These are phyloP conservation scores for Gossypioides kirkii DNA, from an alignment of 345 rosid genomes.

Conservation along the genomic window DNA sequence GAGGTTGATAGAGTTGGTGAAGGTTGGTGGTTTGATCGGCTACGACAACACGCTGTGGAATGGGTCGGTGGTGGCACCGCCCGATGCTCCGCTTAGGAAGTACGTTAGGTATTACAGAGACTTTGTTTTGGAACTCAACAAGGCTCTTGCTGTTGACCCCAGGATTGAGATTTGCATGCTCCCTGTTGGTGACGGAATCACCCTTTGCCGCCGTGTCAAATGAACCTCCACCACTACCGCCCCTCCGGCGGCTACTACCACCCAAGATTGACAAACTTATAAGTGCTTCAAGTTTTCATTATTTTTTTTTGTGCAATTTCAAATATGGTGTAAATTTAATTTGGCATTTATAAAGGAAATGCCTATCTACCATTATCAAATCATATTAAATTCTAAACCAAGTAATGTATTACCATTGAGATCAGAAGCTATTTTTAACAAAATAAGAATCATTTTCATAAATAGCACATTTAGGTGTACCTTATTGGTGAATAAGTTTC, in stretches of 20 bases:
- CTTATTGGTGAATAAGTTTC: no score
- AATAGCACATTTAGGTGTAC: no score
- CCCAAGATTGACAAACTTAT: neutral
- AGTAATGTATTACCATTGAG: no score
- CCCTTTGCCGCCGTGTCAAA: conserved; percentile 83
- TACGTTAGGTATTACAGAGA: conserved; percentile 83
- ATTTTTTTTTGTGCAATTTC: neutral
- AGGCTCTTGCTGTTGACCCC: conserved; percentile 92
- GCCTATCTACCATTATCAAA: neutral
- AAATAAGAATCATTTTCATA: no score
- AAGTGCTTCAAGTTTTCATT: neutral
- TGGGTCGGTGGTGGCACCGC: conserved; percentile 82
- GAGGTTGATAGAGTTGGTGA: conserved; percentile 73
- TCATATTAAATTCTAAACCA: neutral
- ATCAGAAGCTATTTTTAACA: no score
- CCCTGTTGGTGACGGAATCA: conserved; percentile 94
- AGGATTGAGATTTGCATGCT: conserved; percentile 97
- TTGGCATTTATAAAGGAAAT: neutral
- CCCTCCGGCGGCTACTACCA: neutral
- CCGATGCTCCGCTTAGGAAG: conserved; percentile 81
- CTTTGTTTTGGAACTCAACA: conserved; percentile 88
- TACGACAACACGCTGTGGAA: conserved; percentile 98
- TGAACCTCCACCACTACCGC: conserved; percentile 15
- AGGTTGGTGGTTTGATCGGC: conserved; percentile 86
- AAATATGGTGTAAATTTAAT: neutral